Evolutionary conservation across 176 grass and related monocot species (phyloP), one percentile per base, ranked within the genome.

Genomic region (Eragrostis curvula): DNA sequence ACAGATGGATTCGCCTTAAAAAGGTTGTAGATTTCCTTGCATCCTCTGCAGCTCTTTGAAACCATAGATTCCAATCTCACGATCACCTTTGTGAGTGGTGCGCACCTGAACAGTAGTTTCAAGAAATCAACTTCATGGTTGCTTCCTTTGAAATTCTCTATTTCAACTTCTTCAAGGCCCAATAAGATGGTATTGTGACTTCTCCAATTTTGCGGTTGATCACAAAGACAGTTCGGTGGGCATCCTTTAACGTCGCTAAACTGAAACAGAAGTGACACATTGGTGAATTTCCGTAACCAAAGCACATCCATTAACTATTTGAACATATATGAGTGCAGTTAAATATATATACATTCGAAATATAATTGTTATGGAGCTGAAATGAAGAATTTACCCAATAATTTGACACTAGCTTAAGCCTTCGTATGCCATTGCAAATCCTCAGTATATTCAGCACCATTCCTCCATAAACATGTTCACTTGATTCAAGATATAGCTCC

Each of bases 61-160:
- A 21, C 12, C n/a, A 32, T 11, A 32, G 18, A 8, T 42, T 44
- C 0, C 27, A 74, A 6, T 74, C 7, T 40, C 30, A 83, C 6
- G 5, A 32, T 44, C 46, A 83, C 25, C n/a, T 3, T 83, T 65
- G 21, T 74, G 60, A 83, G 50, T 29, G 32, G 48, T 55, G 60
- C 6, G 81, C 47, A 12, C n/a, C 59, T 28, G 32, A 83, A 52
- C n/a, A n/a, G n/a, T n/a, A n/a, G n/a, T n/a, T n/a, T n/a, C n/a
- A n/a, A n/a, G n/a, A n/a, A n/a, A n/a, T 83, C 42, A 53, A 74
- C 39, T 74, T 83, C 70, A 10, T 74, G 15, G 0, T 20, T 70
- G 47, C 6, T 66, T 83, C 59, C 81, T 6, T 21, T 5, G 3
- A 74, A 41, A 74, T 72, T 50, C 11, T 53, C 0, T 21, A 83